Base-by-base conservation (phyloP, 2,329 filamentous ascomycete genomes). In the Sphaceloma murrayae region DNA sequence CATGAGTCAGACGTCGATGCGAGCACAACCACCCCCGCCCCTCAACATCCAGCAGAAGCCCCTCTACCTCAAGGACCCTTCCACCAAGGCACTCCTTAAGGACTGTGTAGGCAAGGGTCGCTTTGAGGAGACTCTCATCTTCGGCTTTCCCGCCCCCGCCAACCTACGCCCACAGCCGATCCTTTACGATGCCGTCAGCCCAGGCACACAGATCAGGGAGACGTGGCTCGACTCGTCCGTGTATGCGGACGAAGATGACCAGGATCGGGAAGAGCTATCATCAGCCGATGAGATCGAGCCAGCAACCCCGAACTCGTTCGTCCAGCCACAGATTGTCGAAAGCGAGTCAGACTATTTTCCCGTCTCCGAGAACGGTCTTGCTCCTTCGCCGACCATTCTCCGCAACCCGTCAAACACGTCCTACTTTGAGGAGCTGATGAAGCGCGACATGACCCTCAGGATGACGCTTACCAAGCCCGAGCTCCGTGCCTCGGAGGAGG, bases 381-480 rank as follows among this genome's bases (percentile, higher is more conserved):
- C 29, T 3, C 29, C 30, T 2, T 43, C 40, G 6, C 40, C 40
- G 16, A 34, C 31, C 13, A 34, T 45, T 9, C 30, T 34, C 13
- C 29, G 42, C 30, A 34, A 34, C 17, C 18, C 14, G 9, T 45
- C 42, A 30, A 34, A 34, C 31, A 29, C 42, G 8, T 45, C 42
- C 10, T 45, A 45, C 31, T 45, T 45, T 29, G 42, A 45, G 42
- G 43, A 46, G 33, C 42, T 42, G 16, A 34, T 46, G 14, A 44
- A 45, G 27, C 38, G 48, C 13, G 88, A 96, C 62, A 95, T 95
- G 88, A 96, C 91, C 2, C 66, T 96, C 38, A 84, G 88, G 38
- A 94, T 96, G 87, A 96, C 89, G 0, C 73, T 96, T 45, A 96
- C 91, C 3, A 73, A 88, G 34, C 85, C 87, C 0, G 89, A 96